These are phyloP conservation scores for Ascocoryne sarcoides DNA, from an alignment of 2,329 filamentous ascomycete genomes.

Conservation along the genomic window DNA sequence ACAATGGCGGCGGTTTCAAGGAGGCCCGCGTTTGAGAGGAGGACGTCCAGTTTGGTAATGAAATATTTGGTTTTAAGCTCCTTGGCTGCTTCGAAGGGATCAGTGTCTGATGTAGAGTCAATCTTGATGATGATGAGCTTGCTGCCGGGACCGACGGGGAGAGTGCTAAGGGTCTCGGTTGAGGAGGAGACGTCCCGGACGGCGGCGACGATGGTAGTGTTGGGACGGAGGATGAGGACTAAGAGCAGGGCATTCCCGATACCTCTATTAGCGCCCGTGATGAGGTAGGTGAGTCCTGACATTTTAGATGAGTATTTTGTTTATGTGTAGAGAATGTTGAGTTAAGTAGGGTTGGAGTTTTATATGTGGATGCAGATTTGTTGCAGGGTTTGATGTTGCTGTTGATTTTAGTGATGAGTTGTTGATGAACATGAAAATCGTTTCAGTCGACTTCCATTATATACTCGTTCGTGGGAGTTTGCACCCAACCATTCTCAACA, in stretches of 20 bases:
- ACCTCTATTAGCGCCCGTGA: slow-evolving; percentile 17
- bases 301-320: slow-evolving; percentile 33
- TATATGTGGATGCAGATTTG: too few species aligned
- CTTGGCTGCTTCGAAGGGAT: slow-evolving; percentile 30
- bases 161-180: slow-evolving; percentile 22
- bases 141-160: slow-evolving; percentile 21
- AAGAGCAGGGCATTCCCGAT: slow-evolving; percentile 29
- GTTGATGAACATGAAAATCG: too few species aligned
- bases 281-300: slow-evolving; percentile 32
- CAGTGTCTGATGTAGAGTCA: slow-evolving; percentile 31
- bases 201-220: slow-evolving; percentile 33
- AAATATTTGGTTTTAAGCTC: slow-evolving; percentile 26
- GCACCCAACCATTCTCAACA: too few species aligned
- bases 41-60: slow-evolving; percentile 38
- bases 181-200: slow-evolving; percentile 27
- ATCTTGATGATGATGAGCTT: slow-evolving; percentile 35
- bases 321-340: background rate
- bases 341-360: too few species aligned
- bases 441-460: too few species aligned
- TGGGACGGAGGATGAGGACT: slow-evolving; percentile 28
- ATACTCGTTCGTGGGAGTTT: too few species aligned
- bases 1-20: slow-evolving; percentile 21
- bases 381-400: too few species aligned
- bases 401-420: too few species aligned
- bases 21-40: slow-evolving; percentile 43